Percentiles rank a stretch among this genome's conserved stretches.
Conservation (phyloP, 345 rosid genomes). For the Lepidium aucheri region DNA sequence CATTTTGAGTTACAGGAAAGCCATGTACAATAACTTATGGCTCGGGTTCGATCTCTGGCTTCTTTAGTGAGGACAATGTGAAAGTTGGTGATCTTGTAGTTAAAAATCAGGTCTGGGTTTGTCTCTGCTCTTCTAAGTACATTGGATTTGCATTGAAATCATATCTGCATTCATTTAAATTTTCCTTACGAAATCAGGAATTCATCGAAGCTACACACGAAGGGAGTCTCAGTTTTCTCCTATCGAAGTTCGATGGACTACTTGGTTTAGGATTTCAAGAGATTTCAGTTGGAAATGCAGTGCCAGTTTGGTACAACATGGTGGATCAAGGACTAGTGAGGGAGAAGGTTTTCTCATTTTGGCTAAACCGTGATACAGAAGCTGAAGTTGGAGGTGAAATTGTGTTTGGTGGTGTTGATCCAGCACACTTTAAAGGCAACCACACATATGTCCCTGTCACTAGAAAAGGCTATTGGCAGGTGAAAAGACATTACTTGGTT, state of each 20-base stretch:
- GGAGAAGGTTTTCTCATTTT: constrained; percentile 63
- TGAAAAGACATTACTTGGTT: constrained; percentile 8
- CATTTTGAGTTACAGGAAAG: constrained; percentile 35
- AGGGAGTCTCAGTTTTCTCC: constrained; percentile 42
- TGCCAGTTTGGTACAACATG: constrained; percentile 79
- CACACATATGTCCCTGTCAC: constrained; percentile 70
- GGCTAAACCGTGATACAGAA: constrained; percentile 55
- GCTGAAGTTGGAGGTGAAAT: constrained; percentile 60
- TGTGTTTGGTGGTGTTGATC: constrained; percentile 77
- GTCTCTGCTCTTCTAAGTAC: neutral
- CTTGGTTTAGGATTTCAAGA: constrained; percentile 79
- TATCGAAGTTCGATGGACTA: constrained; percentile 75
- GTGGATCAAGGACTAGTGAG: constrained; percentile 42
- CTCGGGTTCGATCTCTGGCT: constrained; percentile 64
- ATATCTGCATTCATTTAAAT: neutral
- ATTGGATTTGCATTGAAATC: neutral
- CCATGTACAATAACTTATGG: constrained; percentile 55
- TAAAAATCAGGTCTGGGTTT: constrained; percentile 47
- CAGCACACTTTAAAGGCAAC: constrained; percentile 52
- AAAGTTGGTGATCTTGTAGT: constrained; percentile 56
- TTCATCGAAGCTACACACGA: constrained; percentile 70
- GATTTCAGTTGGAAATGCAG: constrained; percentile 55
- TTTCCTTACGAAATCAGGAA: constrained; percentile 31
- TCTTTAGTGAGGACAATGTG: constrained; percentile 69
- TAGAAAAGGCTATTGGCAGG: constrained; percentile 81